phyloP scores from a whole-genome alignment of 2,329 filamentous ascomycete species.

The Apiospora marii region DNA sequence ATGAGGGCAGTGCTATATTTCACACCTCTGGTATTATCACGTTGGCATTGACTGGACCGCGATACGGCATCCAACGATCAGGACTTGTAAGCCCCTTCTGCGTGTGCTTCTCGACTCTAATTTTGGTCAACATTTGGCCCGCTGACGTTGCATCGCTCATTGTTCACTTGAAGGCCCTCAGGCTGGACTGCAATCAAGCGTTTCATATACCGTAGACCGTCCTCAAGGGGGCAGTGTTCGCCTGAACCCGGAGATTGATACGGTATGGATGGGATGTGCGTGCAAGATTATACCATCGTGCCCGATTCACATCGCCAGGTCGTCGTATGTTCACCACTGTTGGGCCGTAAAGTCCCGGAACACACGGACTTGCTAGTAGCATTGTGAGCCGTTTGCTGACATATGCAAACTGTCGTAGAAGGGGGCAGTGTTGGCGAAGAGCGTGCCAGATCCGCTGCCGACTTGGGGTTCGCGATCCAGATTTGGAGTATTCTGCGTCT shows the following conservation, averaged over 20 bases:
- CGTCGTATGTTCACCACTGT: not conserved
- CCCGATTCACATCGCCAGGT: not conserved
- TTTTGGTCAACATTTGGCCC: not conserved
- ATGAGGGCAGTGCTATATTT: not conserved
- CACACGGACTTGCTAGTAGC: not conserved
- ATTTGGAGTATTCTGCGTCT: constrained; percentile 4
- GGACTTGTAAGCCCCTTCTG: not conserved
- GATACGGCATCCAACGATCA: not conserved
- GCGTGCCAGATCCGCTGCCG: not conserved
- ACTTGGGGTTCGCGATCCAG: constrained; percentile 11
- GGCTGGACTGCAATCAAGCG: not conserved
- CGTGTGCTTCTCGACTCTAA: not conserved
- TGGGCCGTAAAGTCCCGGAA: not conserved
- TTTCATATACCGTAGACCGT: not conserved
- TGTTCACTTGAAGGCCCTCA: constrained; percentile 5
- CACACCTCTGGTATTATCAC: not conserved
- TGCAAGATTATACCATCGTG: not conserved
- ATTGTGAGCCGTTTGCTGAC: constrained; percentile 16
- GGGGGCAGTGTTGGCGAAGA: constrained; percentile 2
- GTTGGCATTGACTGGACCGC: not conserved
- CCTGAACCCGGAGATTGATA: not conserved
- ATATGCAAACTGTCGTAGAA: not conserved
- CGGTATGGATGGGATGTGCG: not conserved
- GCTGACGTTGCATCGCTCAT: not conserved
- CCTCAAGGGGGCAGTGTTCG: constrained; percentile 15